Base-by-base conservation (phyloP, 2,329 filamentous ascomycete species). In the Elsinoe necatrix region DNA sequence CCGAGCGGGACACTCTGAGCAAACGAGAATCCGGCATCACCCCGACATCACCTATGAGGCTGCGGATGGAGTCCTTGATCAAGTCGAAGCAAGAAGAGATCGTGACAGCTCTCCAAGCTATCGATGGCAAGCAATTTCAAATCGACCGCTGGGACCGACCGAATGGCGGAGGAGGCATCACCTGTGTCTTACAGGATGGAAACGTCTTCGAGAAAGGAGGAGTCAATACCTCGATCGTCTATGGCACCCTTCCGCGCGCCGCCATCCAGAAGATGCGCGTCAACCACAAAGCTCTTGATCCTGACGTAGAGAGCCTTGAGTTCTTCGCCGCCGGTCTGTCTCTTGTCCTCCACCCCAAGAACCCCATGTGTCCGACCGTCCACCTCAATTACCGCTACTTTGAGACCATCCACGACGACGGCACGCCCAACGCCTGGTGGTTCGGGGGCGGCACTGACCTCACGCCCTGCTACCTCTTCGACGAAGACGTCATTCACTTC, bases 381-480 rank as follows among this genome's bases (percentile, higher is more conserved):
- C 93, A 98, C 71, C 80, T 98, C 64, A 98, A 98, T 77, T 97
- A 97, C 77, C 84, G 93, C 57, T 98, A 98, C 74, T 98, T 98
- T 68, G 93, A 98, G 76, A 98, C 93, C 1, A 87, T 88, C 59
- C 87, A 92, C 65, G 81, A 86, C 7, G 86, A 92, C 64, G 89
- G 87, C 42, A 86, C 79, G 62, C 85, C 79, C 54, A 89, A 92
- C 62, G 86, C 90, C 6, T 98, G 93, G 92, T 98, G 93, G 93
- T 98, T 95, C 66, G 93, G 93, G 61, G 93, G 93, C 52, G 93
- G 93, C 57, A 91, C 89, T 55, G 93, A 98, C 72, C 74, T 98
- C 63, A 98, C 93, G 11, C 93, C 93, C 0, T 84, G 81, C 37
- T 98, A 97, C 69, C 81, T 98, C 29, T 97, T 95, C 73, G 92